These are phyloP conservation scores for Meira nashicola DNA, from an alignment of 1,284 basidiomycete species.

Conservation along the genomic window DNA sequence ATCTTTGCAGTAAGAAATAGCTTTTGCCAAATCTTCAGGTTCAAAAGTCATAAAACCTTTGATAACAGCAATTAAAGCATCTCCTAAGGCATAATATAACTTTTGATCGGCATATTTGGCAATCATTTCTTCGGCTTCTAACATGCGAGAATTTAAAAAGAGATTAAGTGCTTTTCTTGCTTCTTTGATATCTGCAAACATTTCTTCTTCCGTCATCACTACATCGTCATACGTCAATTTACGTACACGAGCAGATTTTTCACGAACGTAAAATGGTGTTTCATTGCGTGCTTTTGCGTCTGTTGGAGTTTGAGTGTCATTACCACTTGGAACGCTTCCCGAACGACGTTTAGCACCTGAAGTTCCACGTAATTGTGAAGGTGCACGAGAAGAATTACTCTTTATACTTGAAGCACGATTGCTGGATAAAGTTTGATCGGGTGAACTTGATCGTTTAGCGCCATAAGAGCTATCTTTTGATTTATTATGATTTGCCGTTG, in stretches of 20 bases:
- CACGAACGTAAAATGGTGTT: constrained; percentile 24
- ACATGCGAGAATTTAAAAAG: constrained; percentile 51
- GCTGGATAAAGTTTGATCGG: constrained; percentile 17
- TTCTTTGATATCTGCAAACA: constrained; percentile 35
- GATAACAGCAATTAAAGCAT: constrained; percentile 48
- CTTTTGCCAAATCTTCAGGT: constrained; percentile 44
- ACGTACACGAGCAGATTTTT: constrained; percentile 41
- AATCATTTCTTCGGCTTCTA: constrained; percentile 47
- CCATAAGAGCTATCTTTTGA: constrained; percentile 4
- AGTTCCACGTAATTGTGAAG: constrained; percentile 21
- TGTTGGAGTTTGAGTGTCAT: constrained; percentile 15
- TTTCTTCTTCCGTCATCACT: constrained; percentile 22
- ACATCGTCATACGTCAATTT: constrained; percentile 42
- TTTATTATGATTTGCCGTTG: neutral
- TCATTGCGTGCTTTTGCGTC: constrained; percentile 32
- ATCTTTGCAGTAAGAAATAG: constrained; percentile 50
- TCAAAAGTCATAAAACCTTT: constrained; percentile 54
- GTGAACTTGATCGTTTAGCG: constrained; percentile 7
- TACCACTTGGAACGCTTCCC: constrained; percentile 9
- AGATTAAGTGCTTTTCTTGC: constrained; percentile 42
- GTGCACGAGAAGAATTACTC: constrained; percentile 3
- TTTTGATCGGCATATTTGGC: constrained; percentile 35
- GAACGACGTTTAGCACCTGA: constrained; percentile 31
- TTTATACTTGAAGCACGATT: constrained; percentile 18
- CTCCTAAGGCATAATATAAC: constrained; percentile 50